Percentiles rank a stretch among this genome's conserved stretches.
These are phyloP conservation scores for Coemansia sp. DNA, from an alignment of 371 early-diverging fungal species.

Conservation along the genomic window DNA sequence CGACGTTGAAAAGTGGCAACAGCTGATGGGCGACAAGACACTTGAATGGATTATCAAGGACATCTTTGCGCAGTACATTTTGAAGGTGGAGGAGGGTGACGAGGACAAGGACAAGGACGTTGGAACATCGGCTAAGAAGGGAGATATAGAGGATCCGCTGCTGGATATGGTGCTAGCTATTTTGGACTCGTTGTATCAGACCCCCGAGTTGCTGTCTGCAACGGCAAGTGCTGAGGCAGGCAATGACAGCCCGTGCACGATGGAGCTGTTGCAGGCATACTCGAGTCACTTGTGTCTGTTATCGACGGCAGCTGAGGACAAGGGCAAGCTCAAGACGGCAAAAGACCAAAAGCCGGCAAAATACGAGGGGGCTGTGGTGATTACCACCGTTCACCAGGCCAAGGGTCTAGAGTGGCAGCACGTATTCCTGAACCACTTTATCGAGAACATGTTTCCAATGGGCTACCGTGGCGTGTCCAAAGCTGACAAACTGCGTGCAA, in stretches of 20 bases:
- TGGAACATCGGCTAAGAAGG: neutral
- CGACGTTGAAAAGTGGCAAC: conserved; percentile 48
- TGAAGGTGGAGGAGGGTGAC: neutral
- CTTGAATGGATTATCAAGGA: conserved; percentile 16
- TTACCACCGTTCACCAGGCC: conserved; percentile 62
- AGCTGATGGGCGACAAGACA: conserved; percentile 19
- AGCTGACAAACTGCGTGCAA: conserved; percentile 46
- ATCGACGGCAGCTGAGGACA: conserved; percentile 42
- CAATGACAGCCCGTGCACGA: conserved; percentile 12
- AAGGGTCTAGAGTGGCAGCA: conserved; percentile 70
- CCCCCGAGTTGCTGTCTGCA: conserved; percentile 4
- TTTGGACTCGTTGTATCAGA: conserved; percentile 15
- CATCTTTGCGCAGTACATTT: conserved; percentile 18
- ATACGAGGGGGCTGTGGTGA: conserved; percentile 53
- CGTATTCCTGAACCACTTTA: conserved; percentile 60
- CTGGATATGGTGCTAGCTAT: conserved; percentile 22
- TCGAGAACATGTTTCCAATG: conserved; percentile 56
- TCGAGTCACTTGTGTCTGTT: conserved; percentile 38
- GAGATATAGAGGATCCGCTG: conserved; percentile 9
- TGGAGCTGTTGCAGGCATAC: conserved; percentile 17
- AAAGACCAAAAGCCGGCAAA: neutral
- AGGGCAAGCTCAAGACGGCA: conserved; percentile 10
- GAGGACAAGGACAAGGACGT: conserved; percentile 1
- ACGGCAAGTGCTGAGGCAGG: neutral
- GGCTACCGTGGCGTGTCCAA: conserved; percentile 30